Base-by-base conservation (phyloP, 257 asterid genomes). In the Leptodermis oblonga region DNA sequence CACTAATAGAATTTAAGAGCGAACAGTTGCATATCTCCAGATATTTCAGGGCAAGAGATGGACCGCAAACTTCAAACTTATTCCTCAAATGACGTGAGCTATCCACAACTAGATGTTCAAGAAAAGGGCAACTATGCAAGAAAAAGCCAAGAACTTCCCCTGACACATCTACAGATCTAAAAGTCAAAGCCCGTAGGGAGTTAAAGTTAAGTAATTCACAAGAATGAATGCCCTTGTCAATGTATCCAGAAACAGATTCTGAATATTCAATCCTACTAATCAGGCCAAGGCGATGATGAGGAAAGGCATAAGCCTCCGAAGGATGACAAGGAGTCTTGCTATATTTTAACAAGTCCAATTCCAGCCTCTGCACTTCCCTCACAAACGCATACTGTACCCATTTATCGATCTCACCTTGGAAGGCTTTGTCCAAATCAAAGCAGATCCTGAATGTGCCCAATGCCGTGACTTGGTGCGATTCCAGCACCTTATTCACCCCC, bases 101-200 rank as follows among this genome's bases (percentile, higher is more conserved):
- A 13, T 55, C 62, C 37, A 55, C 36, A 0, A 8, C 62, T 36
- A 55, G 62, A 55, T 55, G 36, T 13, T 55, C 36, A 26, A 55
- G 62, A 55, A 55, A 55, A 55, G 62, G 62, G 34, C 62, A 55
- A 26, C 62, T 55, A 1, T 20, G 28, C 62, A 26, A 55, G 62
- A 55, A 55, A 55, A 1, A 26, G 0, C 12, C 6, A 26, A 55
- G 34, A 25, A 13, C 37, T 30, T 25, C 36, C 13, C 62, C n/a
- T 17, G 62, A 55, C 36, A 55, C 62, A 55, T 55, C 62, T 28
- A 55, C 37, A 33, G n/a, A 22, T 55, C 62, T 55, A 26, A 55
- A 55, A 26, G 62, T 55, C 62, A 55, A 31, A 55, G 62, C 17
- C 62, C 6, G 7, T 15, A 55, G 62, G 30, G 12, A 25, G n/a